A percentile compares a stretch with the other conserved stretches of the same genome.
Evolutionary conservation across 805 yeast genomes (phyloP).

Genomic region (Lipomyces starkeyi): DNA sequence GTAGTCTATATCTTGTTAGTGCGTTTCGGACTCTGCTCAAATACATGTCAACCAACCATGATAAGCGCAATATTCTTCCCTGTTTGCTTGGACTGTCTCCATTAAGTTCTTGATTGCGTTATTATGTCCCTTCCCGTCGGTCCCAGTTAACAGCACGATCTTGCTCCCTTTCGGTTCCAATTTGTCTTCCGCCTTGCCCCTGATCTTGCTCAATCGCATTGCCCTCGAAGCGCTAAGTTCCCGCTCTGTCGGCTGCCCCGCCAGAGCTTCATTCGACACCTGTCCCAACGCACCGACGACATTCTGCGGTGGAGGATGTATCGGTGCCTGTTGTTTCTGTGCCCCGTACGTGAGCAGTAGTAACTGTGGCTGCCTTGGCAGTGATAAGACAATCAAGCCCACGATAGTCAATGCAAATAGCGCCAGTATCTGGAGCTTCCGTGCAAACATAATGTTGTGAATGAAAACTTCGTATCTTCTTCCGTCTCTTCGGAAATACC

Average conservation of each 20-base stretch:
- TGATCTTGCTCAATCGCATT: neutral
- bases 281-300: neutral
- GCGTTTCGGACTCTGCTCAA: neutral
- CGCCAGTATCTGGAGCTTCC: neutral
- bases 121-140: conserved; percentile 34
- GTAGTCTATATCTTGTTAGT: conserved; percentile 32
- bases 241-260: neutral
- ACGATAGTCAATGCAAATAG: neutral
- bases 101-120: conserved; percentile 14
- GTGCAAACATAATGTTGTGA: neutral
- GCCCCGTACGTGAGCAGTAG: neutral
- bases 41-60: conserved; percentile 28
- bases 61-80: conserved; percentile 42
- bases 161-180: conserved; percentile 29
- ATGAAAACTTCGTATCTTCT: too few relatives aligned
- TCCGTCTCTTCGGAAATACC: too few relatives aligned
- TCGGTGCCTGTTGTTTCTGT: neutral
- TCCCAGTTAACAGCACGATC: conserved; percentile 34
- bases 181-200: conserved; percentile 5
- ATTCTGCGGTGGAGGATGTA: neutral
- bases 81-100: conserved; percentile 36
- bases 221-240: neutral
- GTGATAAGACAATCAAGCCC: neutral
- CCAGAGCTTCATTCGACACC: neutral
- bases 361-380: neutral